Base-by-base conservation (phyloP, 2,329 filamentous ascomycete species). In the Metarhizium robertsii region DNA sequence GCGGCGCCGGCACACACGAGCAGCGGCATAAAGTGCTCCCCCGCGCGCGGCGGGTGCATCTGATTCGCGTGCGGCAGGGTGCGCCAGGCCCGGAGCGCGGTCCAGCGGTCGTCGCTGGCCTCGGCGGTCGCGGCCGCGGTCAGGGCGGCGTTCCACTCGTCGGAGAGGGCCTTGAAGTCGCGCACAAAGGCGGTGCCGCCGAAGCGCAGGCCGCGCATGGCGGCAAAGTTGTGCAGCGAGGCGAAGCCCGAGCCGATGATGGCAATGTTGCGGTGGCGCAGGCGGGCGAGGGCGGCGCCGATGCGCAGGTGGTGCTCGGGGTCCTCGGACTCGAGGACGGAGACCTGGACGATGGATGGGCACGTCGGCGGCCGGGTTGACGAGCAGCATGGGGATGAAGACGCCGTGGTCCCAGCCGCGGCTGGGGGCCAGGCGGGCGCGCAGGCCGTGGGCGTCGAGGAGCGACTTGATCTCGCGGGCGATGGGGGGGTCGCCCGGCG, bases 321-420 rank as follows among this genome's bases (percentile, higher is more conserved):
- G 50, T 78, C 73, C 62, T 84, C 80, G 18, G 73, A 77, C 32
- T 62, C 60, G 3, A 84, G 73, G 11, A 84, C 78, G 1, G 77
- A 80, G 54, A 84, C 62, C 63, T 83, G 80, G n/a, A 84, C 70
- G 34, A 84, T 71, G 50, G 34, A 84, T 71, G 50, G 81, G 80
- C 2, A 80, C 64, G 55, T 74, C 67, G 59, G 79, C 80, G 46
- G 69, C 61, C 20, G 81, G 80, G 55, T 77, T 67, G 61, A 79
- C 75, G 47, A 84, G 77, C 49, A 75, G 71, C 67, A 84, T 71
- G 6, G 80, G 80, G 30, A 84, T 67, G 64, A 83, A 84, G 56
- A 84, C 79, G 68, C 80, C 81, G 63, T 84, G 81, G 63, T 84
- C 80, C 80, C 80, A 84, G 56, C 75, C 70, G 45, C 75, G 72